phyloP scores from a whole-genome alignment of 768 basidiomycete species.

The Lentinula edodes region DNA sequence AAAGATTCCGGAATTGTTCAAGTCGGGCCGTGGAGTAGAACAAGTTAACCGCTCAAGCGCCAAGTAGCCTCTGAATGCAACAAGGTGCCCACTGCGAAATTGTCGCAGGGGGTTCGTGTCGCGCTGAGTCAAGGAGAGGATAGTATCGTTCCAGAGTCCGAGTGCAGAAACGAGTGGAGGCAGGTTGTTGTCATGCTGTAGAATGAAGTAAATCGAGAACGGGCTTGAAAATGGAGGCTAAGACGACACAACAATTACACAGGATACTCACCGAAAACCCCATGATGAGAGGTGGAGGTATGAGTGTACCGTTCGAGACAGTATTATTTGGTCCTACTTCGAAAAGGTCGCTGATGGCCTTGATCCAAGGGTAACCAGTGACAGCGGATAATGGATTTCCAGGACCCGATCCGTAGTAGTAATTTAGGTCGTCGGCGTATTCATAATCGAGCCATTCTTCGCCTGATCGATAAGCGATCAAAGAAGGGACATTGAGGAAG shows the following conservation, averaged over 20 bases:
- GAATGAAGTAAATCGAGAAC: background rate
- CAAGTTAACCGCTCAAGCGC: constrained; percentile 37
- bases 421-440: constrained; percentile 39
- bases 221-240: background rate
- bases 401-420: constrained; percentile 42
- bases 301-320: constrained; percentile 19
- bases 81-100: constrained; percentile 34
- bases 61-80: constrained; percentile 35
- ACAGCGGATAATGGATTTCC: constrained; percentile 37
- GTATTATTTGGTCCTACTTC: constrained; percentile 22
- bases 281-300: constrained; percentile 35
- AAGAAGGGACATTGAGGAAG: background rate
- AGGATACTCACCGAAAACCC: constrained; percentile 31
- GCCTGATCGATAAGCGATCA: constrained; percentile 13
- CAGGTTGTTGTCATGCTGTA: constrained; percentile 39
- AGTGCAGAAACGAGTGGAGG: constrained; percentile 37
- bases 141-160: constrained; percentile 31
- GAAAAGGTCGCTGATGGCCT: constrained; percentile 32
- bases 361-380: constrained; percentile 33
- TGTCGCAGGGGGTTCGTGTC: constrained; percentile 22
- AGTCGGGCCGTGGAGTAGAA: constrained; percentile 10
- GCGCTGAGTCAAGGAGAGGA: constrained; percentile 25
- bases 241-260: background rate
- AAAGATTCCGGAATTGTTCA: constrained; percentile 4
- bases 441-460: constrained; percentile 39